Evolutionary conservation across 805 yeast species (phyloP).

Genomic region (Nakazawaea ishiwadae): DNA sequence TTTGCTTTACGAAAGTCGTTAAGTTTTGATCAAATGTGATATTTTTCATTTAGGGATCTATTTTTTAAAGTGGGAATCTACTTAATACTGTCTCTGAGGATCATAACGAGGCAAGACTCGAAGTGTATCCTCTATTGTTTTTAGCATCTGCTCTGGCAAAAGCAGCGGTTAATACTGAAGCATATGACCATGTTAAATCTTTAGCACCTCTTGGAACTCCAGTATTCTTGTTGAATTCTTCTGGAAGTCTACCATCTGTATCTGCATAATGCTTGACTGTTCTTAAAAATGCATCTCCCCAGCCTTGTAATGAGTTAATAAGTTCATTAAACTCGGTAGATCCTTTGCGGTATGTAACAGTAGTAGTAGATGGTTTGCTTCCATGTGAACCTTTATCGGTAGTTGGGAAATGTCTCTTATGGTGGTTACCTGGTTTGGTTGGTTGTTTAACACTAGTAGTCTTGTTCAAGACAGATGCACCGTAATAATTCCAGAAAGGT

Average conservation of each 20-base stretch:
- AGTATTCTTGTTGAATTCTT: slow-evolving; percentile 38
- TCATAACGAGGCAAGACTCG: slow-evolving; percentile 1
- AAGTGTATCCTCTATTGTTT: background rate
- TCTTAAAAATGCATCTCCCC: slow-evolving; percentile 31
- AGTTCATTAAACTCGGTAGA: background rate
- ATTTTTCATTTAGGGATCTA: no score
- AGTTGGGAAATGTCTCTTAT: background rate
- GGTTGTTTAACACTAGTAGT: no score
- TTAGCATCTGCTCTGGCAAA: slow-evolving; percentile 8
- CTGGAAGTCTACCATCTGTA: slow-evolving; percentile 32
- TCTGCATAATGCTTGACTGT: slow-evolving; percentile 34
- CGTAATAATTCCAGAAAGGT: slow-evolving; percentile 11
- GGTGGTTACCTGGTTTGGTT: no score
- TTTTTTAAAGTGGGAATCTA: no score
- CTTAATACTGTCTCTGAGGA: no score
- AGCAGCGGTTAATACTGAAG: slow-evolving; percentile 32
- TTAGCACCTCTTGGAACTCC: slow-evolving; percentile 44
- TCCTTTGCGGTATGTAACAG: background rate
- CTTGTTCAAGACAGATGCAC: background rate
- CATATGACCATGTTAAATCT: slow-evolving; percentile 43
- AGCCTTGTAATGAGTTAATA: slow-evolving; percentile 3
- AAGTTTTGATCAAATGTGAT: no score
- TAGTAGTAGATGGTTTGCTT: slow-evolving; percentile 18
- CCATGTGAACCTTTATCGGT: slow-evolving; percentile 10
- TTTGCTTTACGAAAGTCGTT: no score